phyloP scores from a whole-genome alignment of 805 yeast species.

The Nakazawaea siamensis region DNA sequence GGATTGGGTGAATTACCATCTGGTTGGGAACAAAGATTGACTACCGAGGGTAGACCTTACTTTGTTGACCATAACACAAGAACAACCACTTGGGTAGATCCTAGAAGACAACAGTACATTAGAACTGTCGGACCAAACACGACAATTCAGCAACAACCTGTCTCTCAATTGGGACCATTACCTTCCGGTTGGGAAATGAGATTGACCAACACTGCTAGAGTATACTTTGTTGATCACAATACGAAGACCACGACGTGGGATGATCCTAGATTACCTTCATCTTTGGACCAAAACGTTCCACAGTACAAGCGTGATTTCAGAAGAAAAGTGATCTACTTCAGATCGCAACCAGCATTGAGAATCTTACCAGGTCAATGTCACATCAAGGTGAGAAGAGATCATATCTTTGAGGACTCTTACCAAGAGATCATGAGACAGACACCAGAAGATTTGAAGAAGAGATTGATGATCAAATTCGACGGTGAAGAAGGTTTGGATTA shows the following conservation, averaged over 20 bases:
- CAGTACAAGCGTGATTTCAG: constrained; percentile 98
- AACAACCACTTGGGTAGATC: constrained; percentile 99
- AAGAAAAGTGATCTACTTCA: constrained; percentile 92
- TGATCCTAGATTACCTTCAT: constrained; percentile 96
- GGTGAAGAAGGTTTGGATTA: constrained; percentile 99
- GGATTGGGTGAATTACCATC: constrained; percentile 96
- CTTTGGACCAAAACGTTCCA: constrained; percentile 96
- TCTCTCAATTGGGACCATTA: constrained; percentile 92
- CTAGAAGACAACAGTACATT: constrained; percentile 96
- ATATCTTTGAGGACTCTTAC: constrained; percentile 93
- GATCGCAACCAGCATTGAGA: constrained; percentile 96
- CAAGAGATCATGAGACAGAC: constrained; percentile 99
- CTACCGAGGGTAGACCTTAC: constrained; percentile 97
- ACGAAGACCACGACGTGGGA: constrained; percentile 99
- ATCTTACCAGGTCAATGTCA: constrained; percentile 98
- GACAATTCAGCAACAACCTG: constrained; percentile 96
- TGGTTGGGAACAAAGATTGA: constrained; percentile 98
- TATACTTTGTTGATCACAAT: constrained; percentile 97
- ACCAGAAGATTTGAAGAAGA: constrained; percentile 95
- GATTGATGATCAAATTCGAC: constrained; percentile 96
- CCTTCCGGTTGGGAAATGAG: constrained; percentile 99
- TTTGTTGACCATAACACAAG: constrained; percentile 99
- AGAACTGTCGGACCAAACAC: constrained; percentile 88
- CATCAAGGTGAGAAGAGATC: constrained; percentile 93
- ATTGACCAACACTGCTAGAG: constrained; percentile 96